Evolutionary conservation across 2,329 filamentous ascomycete genomes (phyloP), one percentile per base, ranked within the genome.

Genomic region (Colletotrichum musae): DNA sequence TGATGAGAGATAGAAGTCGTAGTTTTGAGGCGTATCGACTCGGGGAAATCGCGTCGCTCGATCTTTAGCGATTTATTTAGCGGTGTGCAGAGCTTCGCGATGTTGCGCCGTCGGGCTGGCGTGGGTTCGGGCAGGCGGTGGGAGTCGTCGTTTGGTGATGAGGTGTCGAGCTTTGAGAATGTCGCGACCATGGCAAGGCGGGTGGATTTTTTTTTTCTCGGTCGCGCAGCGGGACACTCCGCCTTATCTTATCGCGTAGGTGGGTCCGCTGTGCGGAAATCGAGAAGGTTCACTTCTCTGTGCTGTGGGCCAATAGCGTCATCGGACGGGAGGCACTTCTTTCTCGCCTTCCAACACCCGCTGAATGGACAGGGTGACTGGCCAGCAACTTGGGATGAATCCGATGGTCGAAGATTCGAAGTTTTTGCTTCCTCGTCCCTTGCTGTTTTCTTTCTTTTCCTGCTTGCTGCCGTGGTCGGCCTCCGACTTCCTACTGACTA

Each of bases 191-290:
- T 24, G n/a, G 28, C 13, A 16, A 45, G 45, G 32, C 21, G 45
- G 26, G 32, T 28, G 28, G 43, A 58, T 58, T 43, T 43, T 43
- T 43, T 43, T 43, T 58, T 58, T 48, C 32, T 58, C 39, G 56
- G 41, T 28, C 41, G 56, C 53, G 53, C 56, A 41, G 41, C 41
- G 16, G 56, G 41, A 48, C 48, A 48, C 18, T n/a, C 43, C 41
- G n/a, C n/a, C 56, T 58, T 47, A 58, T 58, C 54, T 58, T 58
- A 58, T 58, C 56, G 56, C 39, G 56, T 16, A 58, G 36, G n/a
- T 28, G 16, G 43, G 41, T 26, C 54, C 54, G 41, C 41, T 16
- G 26, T 28, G 18, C 6, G 41, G 41, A 43, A 43, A 43, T 5
- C 13, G 13, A n/a, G 41, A 58, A 26, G 41, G 41, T 21, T 21